Evolutionary conservation across 1,284 basidiomycete species (phyloP).

Genomic region (Mycena citricolor): DNA sequence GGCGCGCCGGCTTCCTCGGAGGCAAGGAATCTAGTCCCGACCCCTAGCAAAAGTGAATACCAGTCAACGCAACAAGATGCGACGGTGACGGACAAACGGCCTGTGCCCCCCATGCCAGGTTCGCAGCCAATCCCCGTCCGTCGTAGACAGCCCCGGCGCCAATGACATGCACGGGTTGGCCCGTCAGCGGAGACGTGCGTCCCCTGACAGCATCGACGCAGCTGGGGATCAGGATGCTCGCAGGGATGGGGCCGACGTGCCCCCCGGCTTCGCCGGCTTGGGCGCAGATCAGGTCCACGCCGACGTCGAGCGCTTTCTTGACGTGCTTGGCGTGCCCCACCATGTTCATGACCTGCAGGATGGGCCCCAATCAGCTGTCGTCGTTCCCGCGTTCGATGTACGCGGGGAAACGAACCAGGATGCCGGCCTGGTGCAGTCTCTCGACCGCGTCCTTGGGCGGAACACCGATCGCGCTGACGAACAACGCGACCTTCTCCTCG

Average conservation of each 20-base stretch:
- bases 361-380: too few species aligned
- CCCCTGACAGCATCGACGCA: conserved; percentile 80
- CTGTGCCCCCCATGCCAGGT: conserved; percentile 80
- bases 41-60: conserved; percentile 38
- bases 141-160: conserved; percentile 87
- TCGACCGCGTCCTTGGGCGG: conserved; percentile 80
- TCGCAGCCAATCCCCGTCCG: conserved; percentile 79
- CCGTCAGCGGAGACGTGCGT: conserved; percentile 72
- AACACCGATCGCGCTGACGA: conserved; percentile 86
- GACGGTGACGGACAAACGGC: conserved; percentile 61
- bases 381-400: too few species aligned
- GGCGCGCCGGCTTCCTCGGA: conserved; percentile 77
- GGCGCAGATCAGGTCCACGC: conserved; percentile 85
- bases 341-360: too few species aligned
- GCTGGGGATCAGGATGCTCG: conserved; percentile 75
- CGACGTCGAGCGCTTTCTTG: conserved; percentile 72
- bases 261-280: conserved; percentile 88
- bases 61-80: not conserved
- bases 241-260: conserved; percentile 76
- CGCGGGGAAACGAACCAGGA: conserved; percentile 46
- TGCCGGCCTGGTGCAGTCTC: conserved; percentile 76
- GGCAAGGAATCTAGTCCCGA: conserved; percentile 87
- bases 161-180: conserved; percentile 76
- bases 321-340: conserved; percentile 88
- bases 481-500: conserved; percentile 82